Base-by-base conservation (phyloP, 2,329 filamentous ascomycete species). In the Salinomyces thailandicus region DNA sequence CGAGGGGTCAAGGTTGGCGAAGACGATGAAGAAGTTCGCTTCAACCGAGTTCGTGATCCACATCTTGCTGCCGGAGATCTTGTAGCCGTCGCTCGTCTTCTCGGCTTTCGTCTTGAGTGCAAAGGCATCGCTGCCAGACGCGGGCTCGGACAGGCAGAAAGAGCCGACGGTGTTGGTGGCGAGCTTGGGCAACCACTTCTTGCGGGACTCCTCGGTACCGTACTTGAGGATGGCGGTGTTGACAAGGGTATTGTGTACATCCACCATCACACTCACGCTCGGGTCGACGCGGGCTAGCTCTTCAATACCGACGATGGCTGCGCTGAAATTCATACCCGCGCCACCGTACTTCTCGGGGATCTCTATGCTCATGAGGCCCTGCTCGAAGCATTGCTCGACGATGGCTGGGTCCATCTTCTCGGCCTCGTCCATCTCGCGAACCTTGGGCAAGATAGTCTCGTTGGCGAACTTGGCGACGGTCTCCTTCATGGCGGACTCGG, bases 1-100 rank as follows among this genome's bases (percentile, higher is more conserved):
- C 66, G 76, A 79, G 1, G 81, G 87, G 58, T 95, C 81, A 26
- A 98, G 70, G 65, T 95, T 98, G 55, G 91, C 91, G 58, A 98
- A 98, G 40, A 98, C 91, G 55, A 98, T 89, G 68, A 95, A 98
- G 68, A 96, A 81, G 42, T 79, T 78, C 14, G 91, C 82, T 66
- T 98, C 91, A 68, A 89, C 79, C 34, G 83, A 81, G 72, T 98
- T 98, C 46, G 91, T 98, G 64, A 98, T 98, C 91, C 91, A 98
- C 91, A 98, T 98, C 75, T 98, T 98, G 62, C 77, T 79, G 33
- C 91, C 91, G 43, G 77, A 82, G 62, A 98, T 82, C 63, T 73
- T 79, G 69, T 89, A 98, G 20, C 89, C 86, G 46, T 78, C 73
- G 15, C 77, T 71, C 1, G 85, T 91, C 69, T 87, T 84, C 39